phyloP scores from a whole-genome alignment of 2,329 filamentous ascomycete genomes.

The Parascedosporium putredinis region DNA sequence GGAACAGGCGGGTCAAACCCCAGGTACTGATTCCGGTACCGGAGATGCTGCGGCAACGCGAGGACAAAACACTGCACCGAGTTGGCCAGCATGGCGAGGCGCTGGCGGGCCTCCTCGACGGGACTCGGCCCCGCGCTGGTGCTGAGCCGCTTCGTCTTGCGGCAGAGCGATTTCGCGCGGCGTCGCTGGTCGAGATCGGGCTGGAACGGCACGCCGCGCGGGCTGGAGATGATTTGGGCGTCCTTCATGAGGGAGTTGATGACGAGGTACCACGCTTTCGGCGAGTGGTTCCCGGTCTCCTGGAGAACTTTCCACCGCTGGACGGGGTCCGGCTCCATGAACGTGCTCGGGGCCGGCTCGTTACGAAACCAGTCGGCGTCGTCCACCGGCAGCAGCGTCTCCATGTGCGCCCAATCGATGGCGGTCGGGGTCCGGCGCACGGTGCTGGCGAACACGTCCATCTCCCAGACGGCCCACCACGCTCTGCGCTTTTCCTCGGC shows the following conservation, averaged over 20 bases:
- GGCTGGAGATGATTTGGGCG: constrained; percentile 22
- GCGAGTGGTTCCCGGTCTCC: constrained; percentile 19
- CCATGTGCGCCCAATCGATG: constrained; percentile 24
- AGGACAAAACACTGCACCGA: constrained; percentile 20
- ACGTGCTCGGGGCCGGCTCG: constrained; percentile 16
- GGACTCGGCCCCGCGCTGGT: no score
- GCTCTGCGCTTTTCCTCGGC: constrained; percentile 26
- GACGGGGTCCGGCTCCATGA: constrained; percentile 19
- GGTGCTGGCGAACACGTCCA: constrained; percentile 30
- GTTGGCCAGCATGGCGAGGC: constrained; percentile 21
- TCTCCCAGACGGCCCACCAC: constrained; percentile 32
- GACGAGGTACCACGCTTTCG: constrained; percentile 28
- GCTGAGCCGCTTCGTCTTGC: no score
- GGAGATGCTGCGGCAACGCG: constrained; percentile 18
- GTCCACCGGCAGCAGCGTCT: constrained; percentile 23
- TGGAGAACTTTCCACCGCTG: constrained; percentile 22
- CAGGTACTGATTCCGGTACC: constrained; percentile 21
- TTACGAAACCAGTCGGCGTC: constrained; percentile 23
- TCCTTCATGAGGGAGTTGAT: constrained; percentile 28
- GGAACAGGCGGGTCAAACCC: constrained; percentile 14
- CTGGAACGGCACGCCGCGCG: constrained; percentile 14
- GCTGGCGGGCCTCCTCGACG: no score
- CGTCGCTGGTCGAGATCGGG: constrained; percentile 6
- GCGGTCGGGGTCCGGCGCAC: constrained; percentile 25
- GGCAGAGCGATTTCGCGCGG: background rate